Conservation (phyloP, 352 stramenopile genomes). For the Phytophthora pluvialis region DNA sequence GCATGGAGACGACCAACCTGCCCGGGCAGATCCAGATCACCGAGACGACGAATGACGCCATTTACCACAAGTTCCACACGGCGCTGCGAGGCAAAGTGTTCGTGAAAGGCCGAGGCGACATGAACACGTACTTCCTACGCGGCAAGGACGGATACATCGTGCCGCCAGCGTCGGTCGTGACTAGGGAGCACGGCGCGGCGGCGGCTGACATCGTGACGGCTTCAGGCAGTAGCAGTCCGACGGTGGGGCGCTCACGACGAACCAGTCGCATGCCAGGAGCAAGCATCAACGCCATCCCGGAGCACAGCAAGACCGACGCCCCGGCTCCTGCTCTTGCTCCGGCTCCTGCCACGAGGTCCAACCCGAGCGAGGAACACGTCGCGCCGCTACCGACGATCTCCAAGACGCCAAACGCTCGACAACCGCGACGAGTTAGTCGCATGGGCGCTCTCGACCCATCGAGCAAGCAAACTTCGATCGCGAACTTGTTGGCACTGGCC, state of each 20-base stretch:
- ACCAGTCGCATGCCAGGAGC: conserved; percentile 21
- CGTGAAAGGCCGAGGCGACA: conserved; percentile 82
- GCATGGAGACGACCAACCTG: conserved; percentile 87
- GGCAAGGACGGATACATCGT: conserved; percentile 68
- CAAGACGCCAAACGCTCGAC: conserved; percentile 27
- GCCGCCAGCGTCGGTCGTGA: conserved; percentile 39
- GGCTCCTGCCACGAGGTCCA: background rate
- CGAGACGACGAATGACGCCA: conserved; percentile 62
- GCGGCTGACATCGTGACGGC: background rate
- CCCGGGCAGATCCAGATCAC: conserved; percentile 86
- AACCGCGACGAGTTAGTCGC: conserved; percentile 25
- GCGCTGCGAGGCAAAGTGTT: conserved; percentile 77
- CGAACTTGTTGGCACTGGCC: conserved; percentile 24
- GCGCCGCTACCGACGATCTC: conserved; percentile 5
- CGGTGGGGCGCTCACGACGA: conserved; percentile 24
- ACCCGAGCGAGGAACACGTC: background rate
- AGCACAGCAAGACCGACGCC: conserved; percentile 18
- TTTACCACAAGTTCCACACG: conserved; percentile 77
- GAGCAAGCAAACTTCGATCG: conserved; percentile 22
- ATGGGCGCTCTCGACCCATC: conserved; percentile 14
- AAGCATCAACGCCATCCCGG: conserved; percentile 36
- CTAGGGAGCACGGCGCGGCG: conserved; percentile 7
- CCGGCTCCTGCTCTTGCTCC: background rate
- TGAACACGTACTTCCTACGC: conserved; percentile 85
- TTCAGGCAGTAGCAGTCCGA: conserved; percentile 10